Evolutionary conservation across 176 grass and related monocot genomes (phyloP), one percentile per base, ranked within the genome.

Genomic region (Alopecurus myosuroides): DNA sequence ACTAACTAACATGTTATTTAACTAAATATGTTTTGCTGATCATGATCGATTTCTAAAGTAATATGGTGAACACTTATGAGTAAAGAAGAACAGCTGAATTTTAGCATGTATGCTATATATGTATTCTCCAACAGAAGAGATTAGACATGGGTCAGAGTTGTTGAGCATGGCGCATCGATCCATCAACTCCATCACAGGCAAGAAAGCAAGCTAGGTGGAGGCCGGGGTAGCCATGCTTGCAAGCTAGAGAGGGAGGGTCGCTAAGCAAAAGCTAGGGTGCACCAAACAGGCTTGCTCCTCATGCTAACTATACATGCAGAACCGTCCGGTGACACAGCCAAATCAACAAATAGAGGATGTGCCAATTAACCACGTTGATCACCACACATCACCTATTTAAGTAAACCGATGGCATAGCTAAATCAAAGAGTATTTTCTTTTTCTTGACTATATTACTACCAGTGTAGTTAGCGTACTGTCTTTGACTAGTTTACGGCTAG

Each of bases 251-350:
- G 52, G 39, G 19, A 26, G 68, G 41, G 44, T 49, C 1, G 42
- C 46, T 29, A 83, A 82, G 88, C 84, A 83, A 67, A 79, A 79
- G 72, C 70, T 73, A 45, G 39, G 74, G 6, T 83, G 80, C 85
- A 87, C 89, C 89, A 90, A 90, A 84, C 81, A 86, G 74, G 84
- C 88, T 86, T 87, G 89, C 58, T 77, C 48, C 9, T 83, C 28
- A 86, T 90, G 84, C 77, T 76, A 87, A 10, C 26, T 22, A 6
- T 71, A 42, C 4, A 23, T n/a, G n/a, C 39, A 28, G 29, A 77
- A 42, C 70, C 46, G n/a, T n/a, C n/a, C n/a, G 18, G 12, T 33
- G 23, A 26, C 51, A 48, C 61, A 57, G 2, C 45, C 74, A 29
- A 9, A 36, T 73, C 25, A 76, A 44, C 68, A 39, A 57, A 76